Percentiles rank a stretch among this genome's conserved stretches.
Conservation (phyloP, 2,329 filamentous ascomycete genomes). For the Trichophyton mentagrophytes region DNA sequence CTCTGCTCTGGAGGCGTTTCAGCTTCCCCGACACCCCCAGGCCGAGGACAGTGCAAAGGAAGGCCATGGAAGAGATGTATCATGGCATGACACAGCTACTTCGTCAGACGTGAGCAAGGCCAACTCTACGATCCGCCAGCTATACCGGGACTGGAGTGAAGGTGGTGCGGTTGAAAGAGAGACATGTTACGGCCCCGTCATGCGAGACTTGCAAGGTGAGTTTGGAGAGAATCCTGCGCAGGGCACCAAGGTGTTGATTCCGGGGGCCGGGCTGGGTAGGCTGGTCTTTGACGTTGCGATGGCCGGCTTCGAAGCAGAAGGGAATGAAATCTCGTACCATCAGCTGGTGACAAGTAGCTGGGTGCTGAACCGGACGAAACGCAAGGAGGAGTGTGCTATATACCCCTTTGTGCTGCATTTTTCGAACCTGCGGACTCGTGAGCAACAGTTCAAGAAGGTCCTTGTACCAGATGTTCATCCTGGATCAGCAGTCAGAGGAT, state of each 20-base stretch:
- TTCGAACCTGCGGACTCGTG: slow-evolving; percentile 65
- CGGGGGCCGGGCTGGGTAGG: slow-evolving; percentile 77
- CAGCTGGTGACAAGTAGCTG: slow-evolving; percentile 73
- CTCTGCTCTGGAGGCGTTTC: slow-evolving; percentile 56
- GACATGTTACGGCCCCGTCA: slow-evolving; percentile 64
- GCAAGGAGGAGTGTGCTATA: slow-evolving; percentile 53
- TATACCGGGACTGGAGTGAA: slow-evolving; percentile 86
- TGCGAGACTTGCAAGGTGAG: slow-evolving; percentile 48
- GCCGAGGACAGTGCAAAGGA: slow-evolving; percentile 11
- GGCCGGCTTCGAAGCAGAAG: slow-evolving; percentile 62
- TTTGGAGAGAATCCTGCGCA: slow-evolving; percentile 27
- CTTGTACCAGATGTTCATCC: slow-evolving; percentile 71
- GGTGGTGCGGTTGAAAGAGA: slow-evolving; percentile 62
- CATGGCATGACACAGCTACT: slow-evolving; percentile 61
- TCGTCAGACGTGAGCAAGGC: slow-evolving; percentile 75
- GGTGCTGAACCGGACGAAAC: slow-evolving; percentile 41
- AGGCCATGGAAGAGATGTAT: slow-evolving; percentile 21
- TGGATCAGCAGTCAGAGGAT: slow-evolving; percentile 37
- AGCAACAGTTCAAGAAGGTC: slow-evolving; percentile 62
- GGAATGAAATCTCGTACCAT: slow-evolving; percentile 95
- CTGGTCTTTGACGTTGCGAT: slow-evolving; percentile 76
- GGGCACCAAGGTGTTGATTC: slow-evolving; percentile 60
- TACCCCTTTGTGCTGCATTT: slow-evolving; percentile 81
- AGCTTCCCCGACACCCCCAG: slow-evolving; percentile 32
- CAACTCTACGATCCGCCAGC: slow-evolving; percentile 78